These are phyloP conservation scores for Agaricus subrufescens DNA, from an alignment of 768 basidiomycete genomes.

Conservation along the genomic window DNA sequence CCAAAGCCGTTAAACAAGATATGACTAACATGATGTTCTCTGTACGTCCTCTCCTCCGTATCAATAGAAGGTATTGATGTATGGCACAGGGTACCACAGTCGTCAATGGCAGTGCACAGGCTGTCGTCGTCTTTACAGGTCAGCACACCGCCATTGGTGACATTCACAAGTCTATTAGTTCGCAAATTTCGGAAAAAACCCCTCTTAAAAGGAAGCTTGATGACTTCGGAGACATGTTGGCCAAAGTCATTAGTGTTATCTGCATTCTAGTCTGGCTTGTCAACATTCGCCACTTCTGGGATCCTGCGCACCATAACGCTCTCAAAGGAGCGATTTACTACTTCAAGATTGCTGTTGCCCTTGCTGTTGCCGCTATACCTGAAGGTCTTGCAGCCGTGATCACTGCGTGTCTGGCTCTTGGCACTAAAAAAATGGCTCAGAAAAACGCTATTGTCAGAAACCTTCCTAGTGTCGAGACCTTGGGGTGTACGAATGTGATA, in stretches of 20 bases:
- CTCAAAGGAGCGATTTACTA: slow-evolving; percentile 97
- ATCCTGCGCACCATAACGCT: slow-evolving; percentile 86
- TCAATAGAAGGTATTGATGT: not conserved
- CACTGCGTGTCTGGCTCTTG: slow-evolving; percentile 93
- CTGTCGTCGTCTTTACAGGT: slow-evolving; percentile 87
- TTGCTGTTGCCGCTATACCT: slow-evolving; percentile 98
- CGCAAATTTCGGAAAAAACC: slow-evolving; percentile 93
- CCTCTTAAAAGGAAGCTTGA: slow-evolving; percentile 96
- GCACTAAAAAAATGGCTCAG: slow-evolving; percentile 99
- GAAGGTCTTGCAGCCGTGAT: slow-evolving; percentile 99
- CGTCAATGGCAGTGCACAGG: slow-evolving; percentile 86
- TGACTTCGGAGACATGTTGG: slow-evolving; percentile 96
- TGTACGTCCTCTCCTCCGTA: slow-evolving; percentile 35
- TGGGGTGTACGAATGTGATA: slow-evolving; percentile 97
- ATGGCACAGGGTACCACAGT: slow-evolving; percentile 81
- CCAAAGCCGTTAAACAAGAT: slow-evolving; percentile 91
- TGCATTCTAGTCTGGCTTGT: slow-evolving; percentile 98
- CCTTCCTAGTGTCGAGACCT: slow-evolving; percentile 93
- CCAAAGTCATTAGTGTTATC: slow-evolving; percentile 96
- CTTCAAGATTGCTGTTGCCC: slow-evolving; percentile 97
- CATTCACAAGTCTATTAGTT: slow-evolving; percentile 94
- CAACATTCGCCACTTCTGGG: slow-evolving; percentile 94
- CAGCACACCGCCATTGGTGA: slow-evolving; percentile 89
- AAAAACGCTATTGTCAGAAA: slow-evolving; percentile 97
- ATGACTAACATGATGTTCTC: slow-evolving; percentile 97